Evolutionary conservation across 768 basidiomycete genomes (phyloP), one percentile per base, ranked within the genome.

Genomic region (Agaricus subrufescens): DNA sequence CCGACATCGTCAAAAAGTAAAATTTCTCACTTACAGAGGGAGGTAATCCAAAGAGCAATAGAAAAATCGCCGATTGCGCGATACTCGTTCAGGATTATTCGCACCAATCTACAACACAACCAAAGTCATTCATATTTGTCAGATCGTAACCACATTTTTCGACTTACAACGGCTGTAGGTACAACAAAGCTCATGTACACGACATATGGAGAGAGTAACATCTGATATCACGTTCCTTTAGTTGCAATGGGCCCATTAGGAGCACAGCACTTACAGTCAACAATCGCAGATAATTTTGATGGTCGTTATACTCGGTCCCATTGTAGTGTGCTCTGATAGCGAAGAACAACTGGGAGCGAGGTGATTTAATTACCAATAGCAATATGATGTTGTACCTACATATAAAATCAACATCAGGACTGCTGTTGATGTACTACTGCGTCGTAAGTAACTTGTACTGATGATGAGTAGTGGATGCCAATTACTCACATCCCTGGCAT

Each of bases 1-100:
- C 26, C 51, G n/a, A 48, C 46, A 43, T 10, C 45, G 40, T 31
- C 26, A 10, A 43, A 7, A 6, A 4, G 23, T n/a, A 51, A 1
- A n/a, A 14, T 15, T 42, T 1, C 7, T 37, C 0, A 62, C 73
- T 59, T 60, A 79, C 77, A 79, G 61, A 6, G 66, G 54, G 2
- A 60, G 31, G 9, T 64, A 70, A 12, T 75, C 58, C 6, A 80
- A 68, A 3, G 78, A 80, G 59, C 80, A 81, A 61, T 80, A 80
- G 61, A 81, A 80, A 58, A 77, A 79, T 4, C 78, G 75, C 27
- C 79, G 73, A 60, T 67, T 70, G n/a, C 79, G 75, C 23, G 75
- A 75, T 14, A 80, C 69, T 1, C 61, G 65, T 1, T 52, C 49
- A 10, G 74, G 73, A 49, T 75, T 62, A 8, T 55, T 61, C 1